A percentile compares a stretch with the other conserved stretches of the same genome.
Conservation (phyloP, 768 basidiomycete species). For the Pleurotus salmoneostramineus region DNA sequence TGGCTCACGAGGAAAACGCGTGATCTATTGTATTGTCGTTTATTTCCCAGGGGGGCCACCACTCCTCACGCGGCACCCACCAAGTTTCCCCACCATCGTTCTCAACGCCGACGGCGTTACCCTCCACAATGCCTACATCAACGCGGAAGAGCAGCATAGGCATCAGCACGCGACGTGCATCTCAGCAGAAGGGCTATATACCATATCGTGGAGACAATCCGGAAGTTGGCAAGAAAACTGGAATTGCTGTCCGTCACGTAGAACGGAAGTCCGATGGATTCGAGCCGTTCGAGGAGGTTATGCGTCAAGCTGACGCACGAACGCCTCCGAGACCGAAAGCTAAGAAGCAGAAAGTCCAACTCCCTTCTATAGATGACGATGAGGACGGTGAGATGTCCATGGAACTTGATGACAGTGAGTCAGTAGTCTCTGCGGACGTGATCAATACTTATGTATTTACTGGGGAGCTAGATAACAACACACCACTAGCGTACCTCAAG, state of each 20-base stretch:
- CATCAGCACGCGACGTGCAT: slow-evolving; percentile 42
- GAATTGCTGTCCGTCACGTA: slow-evolving; percentile 62
- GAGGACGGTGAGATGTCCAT: slow-evolving; percentile 72
- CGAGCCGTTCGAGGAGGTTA: slow-evolving; percentile 74
- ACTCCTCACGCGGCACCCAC: not conserved
- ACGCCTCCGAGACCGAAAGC: slow-evolving; percentile 55
- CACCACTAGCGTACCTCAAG: slow-evolving; percentile 39
- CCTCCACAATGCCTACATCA: slow-evolving; percentile 33
- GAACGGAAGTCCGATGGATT: slow-evolving; percentile 78
- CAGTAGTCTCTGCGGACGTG: not conserved
- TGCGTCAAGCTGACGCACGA: slow-evolving; percentile 65
- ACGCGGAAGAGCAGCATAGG: slow-evolving; percentile 45
- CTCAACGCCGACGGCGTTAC: not conserved
- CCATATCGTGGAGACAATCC: slow-evolving; percentile 79
- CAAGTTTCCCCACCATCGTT: not conserved
- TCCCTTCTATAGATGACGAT: slow-evolving; percentile 34
- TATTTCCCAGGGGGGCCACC: not conserved
- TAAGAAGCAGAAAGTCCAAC: slow-evolving; percentile 42
- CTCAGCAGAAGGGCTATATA: slow-evolving; percentile 57
- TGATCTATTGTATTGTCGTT: slow-evolving; percentile 6
- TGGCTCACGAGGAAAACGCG: slow-evolving; percentile 15
- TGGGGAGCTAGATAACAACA: slow-evolving; percentile 22
- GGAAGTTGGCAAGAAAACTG: slow-evolving; percentile 77
- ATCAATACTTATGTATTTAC: slow-evolving; percentile 7
- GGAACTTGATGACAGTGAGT: slow-evolving; percentile 72